Conservation (phyloP, 2,329 filamentous ascomycete species). For the Monosporascus sp. region DNA sequence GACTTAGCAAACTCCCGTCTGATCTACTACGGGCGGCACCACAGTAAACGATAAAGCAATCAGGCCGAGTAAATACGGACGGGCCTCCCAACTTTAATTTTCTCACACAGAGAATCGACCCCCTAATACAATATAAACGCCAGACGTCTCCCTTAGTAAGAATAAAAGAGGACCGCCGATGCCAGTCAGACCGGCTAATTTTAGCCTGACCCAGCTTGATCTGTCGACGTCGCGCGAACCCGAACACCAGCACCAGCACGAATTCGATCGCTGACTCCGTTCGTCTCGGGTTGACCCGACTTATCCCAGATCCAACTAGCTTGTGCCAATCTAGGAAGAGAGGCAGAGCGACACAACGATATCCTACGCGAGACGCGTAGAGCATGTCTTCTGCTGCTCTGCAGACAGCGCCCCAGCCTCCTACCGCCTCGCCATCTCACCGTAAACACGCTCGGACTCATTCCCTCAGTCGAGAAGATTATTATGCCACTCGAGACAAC, state of each 20-base stretch:
- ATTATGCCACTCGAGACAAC: constrained; percentile 48
- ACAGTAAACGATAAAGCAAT: not conserved
- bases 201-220: no score
- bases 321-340: no score
- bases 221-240: no score
- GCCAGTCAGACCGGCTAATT: no score
- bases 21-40: no score
- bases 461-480: constrained; percentile 49
- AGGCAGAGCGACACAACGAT: not conserved
- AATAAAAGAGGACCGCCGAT: no score
- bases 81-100: not conserved
- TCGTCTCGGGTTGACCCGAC: not conserved
- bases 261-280: not conserved
- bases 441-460: constrained; percentile 49
- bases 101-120: not conserved
- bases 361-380: constrained; percentile 27
- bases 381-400: constrained; percentile 61
- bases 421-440: constrained; percentile 39
- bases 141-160: no score
- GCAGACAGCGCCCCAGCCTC: constrained; percentile 52
- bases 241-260: not conserved
- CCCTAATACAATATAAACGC: no score
- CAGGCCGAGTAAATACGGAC: no score
- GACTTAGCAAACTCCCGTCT: not conserved
- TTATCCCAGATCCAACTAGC: no score